These are phyloP conservation scores for Penicillium psychrosexuale DNA, from an alignment of 2,329 filamentous ascomycete genomes.

Conservation along the genomic window DNA sequence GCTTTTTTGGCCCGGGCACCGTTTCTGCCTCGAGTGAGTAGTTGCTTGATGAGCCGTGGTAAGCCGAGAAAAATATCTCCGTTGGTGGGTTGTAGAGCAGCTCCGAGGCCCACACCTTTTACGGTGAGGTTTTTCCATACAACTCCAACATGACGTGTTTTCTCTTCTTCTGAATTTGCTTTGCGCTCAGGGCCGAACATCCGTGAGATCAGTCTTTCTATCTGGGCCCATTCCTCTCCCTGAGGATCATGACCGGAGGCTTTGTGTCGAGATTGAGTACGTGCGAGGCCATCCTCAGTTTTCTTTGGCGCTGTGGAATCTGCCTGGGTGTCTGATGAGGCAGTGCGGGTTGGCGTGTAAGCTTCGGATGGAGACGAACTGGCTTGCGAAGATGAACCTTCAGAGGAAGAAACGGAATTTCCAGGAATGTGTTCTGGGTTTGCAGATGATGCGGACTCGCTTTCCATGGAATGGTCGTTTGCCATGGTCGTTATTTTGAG, in stretches of 20 bases:
- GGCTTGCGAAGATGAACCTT: conserved; percentile 1
- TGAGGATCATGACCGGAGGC: conserved; percentile 18
- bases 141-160: conserved; percentile 66
- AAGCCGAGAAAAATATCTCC: conserved; percentile 55
- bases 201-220: conserved; percentile 58
- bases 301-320: neutral
- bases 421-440: neutral
- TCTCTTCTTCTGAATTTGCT: conserved; percentile 65
- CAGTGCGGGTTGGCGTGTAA: conserved; percentile 13
- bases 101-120: conserved; percentile 65
- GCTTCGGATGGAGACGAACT: neutral
- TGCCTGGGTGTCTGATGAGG: neutral
- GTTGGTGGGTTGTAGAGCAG: conserved; percentile 57
- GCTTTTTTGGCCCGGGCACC: conserved; percentile 35
- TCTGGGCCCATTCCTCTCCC: conserved; percentile 33
- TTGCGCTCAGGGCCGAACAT: conserved; percentile 68
- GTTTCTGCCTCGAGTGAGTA: conserved; percentile 37
- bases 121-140: conserved; percentile 69
- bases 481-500: neutral
- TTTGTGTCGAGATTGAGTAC: conserved; percentile 29
- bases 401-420: neutral
- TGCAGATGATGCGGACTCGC: neutral
- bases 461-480: neutral
- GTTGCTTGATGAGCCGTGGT: conserved; percentile 47
- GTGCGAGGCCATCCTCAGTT: conserved; percentile 18